phyloP scores from a whole-genome alignment of 78 protist species.

The Bigelowiella natans region DNA sequence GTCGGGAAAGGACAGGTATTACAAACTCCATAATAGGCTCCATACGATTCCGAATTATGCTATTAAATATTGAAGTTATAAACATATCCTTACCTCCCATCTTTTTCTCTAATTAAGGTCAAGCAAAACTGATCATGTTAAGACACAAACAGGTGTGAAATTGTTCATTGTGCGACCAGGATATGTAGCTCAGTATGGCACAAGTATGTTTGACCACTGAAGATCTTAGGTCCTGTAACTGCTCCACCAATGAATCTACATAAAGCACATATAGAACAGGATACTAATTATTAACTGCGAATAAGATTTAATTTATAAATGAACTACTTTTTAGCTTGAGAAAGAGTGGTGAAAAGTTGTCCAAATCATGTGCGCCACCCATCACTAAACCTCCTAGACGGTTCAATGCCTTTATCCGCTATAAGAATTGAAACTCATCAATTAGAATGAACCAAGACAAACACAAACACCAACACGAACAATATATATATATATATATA shows the following conservation, averaged over 20 bases:
- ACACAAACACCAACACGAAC: no score
- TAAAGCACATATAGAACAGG: no score
- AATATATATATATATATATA: no score
- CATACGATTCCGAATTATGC: neutral
- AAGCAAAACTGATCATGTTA: no score
- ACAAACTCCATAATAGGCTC: neutral
- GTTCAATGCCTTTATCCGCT: no score
- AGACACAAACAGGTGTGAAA: neutral
- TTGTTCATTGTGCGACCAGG: neutral
- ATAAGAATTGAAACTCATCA: no score
- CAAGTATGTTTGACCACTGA: neutral
- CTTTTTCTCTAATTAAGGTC: no score
- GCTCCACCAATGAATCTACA: neutral
- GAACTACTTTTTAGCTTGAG: neutral
- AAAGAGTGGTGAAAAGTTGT: neutral
- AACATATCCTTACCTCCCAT: neutral
- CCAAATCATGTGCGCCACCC: neutral
- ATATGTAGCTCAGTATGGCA: neutral
- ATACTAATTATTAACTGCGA: no score
- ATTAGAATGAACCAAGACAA: no score
- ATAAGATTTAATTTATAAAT: no score
- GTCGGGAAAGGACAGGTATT: neutral
- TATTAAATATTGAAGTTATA: neutral
- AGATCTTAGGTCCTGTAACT: neutral
- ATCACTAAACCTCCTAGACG: neutral